phyloP scores from a whole-genome alignment of 176 grass and related monocot genomes.

The Paspalum vaginatum region DNA sequence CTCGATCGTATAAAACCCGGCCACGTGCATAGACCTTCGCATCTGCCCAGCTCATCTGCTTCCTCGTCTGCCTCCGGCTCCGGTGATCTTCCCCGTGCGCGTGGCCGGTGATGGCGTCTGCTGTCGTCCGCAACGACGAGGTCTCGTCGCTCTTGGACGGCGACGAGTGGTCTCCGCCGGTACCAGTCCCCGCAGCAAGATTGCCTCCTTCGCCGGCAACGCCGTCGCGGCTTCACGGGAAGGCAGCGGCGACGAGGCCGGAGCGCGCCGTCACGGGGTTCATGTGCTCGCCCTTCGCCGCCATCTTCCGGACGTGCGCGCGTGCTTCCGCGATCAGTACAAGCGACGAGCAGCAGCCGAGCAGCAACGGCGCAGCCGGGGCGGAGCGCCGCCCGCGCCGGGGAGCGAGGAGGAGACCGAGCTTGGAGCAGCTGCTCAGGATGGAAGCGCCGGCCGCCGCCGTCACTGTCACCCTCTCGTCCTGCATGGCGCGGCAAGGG shows the following conservation, averaged over 20 bases:
- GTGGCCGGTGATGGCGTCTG: neutral
- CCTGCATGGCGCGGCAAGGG: too few species aligned
- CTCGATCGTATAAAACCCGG: conserved; percentile 15
- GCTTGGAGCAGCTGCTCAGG: conserved; percentile 47
- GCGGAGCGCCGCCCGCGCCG: neutral
- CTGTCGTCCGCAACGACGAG: neutral
- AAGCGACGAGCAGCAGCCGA: neutral
- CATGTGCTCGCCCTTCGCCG: conserved; percentile 19
- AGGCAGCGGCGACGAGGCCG: neutral
- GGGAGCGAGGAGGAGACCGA: neutral
- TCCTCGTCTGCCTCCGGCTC: neutral
- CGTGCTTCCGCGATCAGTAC: neutral
- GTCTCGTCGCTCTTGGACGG: conserved; percentile 16
- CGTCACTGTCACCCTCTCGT: neutral
- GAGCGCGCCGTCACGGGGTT: conserved; percentile 8
- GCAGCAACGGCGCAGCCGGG: neutral
- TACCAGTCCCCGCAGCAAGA: neutral
- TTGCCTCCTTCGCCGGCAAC: neutral
- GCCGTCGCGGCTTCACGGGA: neutral
- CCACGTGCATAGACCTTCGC: neutral
- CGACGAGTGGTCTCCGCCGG: neutral
- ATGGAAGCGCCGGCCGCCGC: conserved; percentile 13
- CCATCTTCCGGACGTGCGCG: conserved; percentile 12
- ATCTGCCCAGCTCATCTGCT: neutral
- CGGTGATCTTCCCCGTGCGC: neutral